Evolutionary conservation across 2,329 filamentous ascomycete genomes (phyloP).

Genomic region (Fusarium aywerte): DNA sequence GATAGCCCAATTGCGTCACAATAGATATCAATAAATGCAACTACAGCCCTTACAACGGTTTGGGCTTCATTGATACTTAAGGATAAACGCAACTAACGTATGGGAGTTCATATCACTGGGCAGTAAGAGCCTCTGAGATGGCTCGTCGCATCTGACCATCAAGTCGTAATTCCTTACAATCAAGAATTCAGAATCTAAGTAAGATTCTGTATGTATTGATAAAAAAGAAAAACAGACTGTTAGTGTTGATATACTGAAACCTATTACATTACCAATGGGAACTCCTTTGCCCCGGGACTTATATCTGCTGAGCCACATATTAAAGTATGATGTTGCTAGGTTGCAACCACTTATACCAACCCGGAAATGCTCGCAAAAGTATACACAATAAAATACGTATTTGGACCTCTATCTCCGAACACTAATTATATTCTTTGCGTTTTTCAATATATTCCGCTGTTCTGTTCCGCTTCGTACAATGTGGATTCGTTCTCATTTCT

Average conservation of each 20-base stretch:
- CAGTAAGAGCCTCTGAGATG: too few species aligned
- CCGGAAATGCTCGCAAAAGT: slow-evolving; percentile 36
- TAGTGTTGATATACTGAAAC: slow-evolving; percentile 21
- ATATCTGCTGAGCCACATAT: slow-evolving; percentile 43
- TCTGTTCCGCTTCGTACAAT: slow-evolving; percentile 26
- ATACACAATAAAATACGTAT: slow-evolving; percentile 29
- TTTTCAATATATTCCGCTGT: neutral
- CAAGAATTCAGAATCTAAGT: neutral
- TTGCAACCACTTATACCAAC: slow-evolving; percentile 19
- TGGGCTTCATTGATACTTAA: neutral
- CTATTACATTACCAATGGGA: slow-evolving; percentile 10
- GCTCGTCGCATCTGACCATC: too few species aligned
- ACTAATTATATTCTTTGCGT: slow-evolving; percentile 12
- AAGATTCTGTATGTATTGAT: too few species aligned
- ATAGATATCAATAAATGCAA: slow-evolving; percentile 1
- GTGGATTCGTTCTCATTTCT: slow-evolving; percentile 30
- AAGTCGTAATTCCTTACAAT: neutral
- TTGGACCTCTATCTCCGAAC: slow-evolving; percentile 37
- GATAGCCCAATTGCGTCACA: slow-evolving; percentile 17
- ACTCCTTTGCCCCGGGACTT: slow-evolving; percentile 25
- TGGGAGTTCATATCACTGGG: too few species aligned
- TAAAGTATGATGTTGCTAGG: slow-evolving; percentile 26
- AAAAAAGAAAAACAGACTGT: neutral
- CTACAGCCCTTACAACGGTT: neutral
- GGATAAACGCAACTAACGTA: neutral